These are phyloP conservation scores for Fusarium buharicum DNA, from an alignment of 2,329 filamentous ascomycete genomes.

Conservation along the genomic window DNA sequence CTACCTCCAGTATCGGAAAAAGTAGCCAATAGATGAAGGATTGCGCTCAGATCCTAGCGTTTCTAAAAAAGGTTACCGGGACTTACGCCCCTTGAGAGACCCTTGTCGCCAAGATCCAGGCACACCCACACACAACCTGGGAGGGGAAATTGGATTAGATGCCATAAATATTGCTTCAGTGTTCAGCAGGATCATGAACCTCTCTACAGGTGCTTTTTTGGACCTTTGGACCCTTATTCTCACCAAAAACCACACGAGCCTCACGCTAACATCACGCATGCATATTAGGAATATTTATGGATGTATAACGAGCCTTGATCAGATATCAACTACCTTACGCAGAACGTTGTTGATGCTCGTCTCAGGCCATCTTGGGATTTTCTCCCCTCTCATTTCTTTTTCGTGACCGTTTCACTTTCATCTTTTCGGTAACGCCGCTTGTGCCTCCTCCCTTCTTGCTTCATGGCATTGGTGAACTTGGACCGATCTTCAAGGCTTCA, in stretches of 20 bases:
- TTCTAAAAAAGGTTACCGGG: background rate
- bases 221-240: conserved; percentile 1
- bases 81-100: conserved; percentile 12
- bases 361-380: background rate
- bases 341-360: conserved; percentile 1
- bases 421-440: conserved; percentile 21
- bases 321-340: conserved; percentile 10
- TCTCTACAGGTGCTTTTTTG: conserved; percentile 4
- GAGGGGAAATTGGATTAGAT: conserved; percentile 1
- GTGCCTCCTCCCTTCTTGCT: conserved; percentile 10
- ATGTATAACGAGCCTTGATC: conserved; percentile 7
- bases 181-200: background rate
- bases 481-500: conserved; percentile 16
- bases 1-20: conserved; percentile 3
- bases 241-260: conserved; percentile 12
- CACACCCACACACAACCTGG: conserved; percentile 32
- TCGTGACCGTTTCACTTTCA: conserved; percentile 7
- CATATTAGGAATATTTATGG: conserved; percentile 16
- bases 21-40: conserved; percentile 25
- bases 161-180: conserved; percentile 15
- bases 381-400: background rate
- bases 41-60: conserved; percentile 4
- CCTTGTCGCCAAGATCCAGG: conserved; percentile 32
- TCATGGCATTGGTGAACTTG: conserved; percentile 15
- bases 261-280: conserved; percentile 12